phyloP scores from a whole-genome alignment of 176 grass and related monocot genomes.

The Cenchrus purpureus region DNA sequence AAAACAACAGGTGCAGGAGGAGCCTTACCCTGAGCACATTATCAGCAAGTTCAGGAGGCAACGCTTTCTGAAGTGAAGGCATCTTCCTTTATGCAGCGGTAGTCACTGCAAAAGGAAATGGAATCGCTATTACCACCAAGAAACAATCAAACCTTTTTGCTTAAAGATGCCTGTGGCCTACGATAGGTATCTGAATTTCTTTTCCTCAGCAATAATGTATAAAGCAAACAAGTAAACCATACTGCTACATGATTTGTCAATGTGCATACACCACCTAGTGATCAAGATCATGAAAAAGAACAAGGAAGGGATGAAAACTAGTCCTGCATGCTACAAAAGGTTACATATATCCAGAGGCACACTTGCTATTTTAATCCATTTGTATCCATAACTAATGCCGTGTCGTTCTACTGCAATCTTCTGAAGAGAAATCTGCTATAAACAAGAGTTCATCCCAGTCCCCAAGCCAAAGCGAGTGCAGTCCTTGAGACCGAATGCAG shows the following conservation, averaged over 20 bases:
- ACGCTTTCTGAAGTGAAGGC: slow-evolving; percentile 71
- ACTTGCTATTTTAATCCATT: background rate
- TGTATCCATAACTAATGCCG: background rate
- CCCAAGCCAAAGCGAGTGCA: background rate
- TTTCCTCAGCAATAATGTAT: background rate
- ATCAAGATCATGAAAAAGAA: slow-evolving; percentile 7
- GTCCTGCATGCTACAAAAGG: too few relatives aligned
- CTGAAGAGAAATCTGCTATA: background rate
- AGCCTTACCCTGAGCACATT: slow-evolving; percentile 74
- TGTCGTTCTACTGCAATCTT: background rate
- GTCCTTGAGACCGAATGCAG: background rate
- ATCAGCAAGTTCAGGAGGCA: slow-evolving; percentile 78
- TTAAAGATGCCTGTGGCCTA: background rate
- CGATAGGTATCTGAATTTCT: background rate
- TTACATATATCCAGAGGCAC: background rate
- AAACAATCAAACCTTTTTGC: background rate
- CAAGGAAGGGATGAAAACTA: background rate
- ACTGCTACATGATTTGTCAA: background rate
- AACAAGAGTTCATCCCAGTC: background rate
- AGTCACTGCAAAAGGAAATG: slow-evolving; percentile 7
- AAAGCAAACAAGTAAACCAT: slow-evolving; percentile 2
- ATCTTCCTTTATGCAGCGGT: slow-evolving; percentile 44
- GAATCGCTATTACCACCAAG: slow-evolving; percentile 3
- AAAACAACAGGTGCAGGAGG: slow-evolving; percentile 1
- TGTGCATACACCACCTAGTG: background rate